Evolutionary conservation across 441 rosid genomes (phyloP), one percentile per base, ranked within the genome.

Genomic region (Geranium incanum): DNA sequence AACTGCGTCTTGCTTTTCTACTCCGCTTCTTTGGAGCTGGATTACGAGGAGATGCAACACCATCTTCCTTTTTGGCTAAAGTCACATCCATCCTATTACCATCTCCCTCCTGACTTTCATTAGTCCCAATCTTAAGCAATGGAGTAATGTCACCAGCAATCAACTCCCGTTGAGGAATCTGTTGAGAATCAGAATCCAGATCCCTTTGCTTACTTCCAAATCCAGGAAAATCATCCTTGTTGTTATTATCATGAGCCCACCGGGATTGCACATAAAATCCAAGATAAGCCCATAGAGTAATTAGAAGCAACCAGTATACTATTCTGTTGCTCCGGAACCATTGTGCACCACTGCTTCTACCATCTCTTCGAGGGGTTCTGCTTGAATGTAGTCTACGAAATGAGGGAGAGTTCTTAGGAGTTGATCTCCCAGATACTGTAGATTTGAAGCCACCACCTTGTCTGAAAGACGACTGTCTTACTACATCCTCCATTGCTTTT

Each of bases 221-320:
- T 36, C 86, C 93, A 13, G 87, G 81, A 78, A 88, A 86, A 33
- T 88, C 81, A 43, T 92, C 89, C 70, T 81, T 80, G 73, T 91
- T 86, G 55, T 3, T 48, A 84, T 87, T 82, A 69, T 86, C 95
- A 78, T 94, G 97, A 69, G 99, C 97, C 99, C 99, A 94, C 77
- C 87, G 82, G 52, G 99, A 94, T 85, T 94, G 99, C 16, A 92
- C 90, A 72, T 88, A 92, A 75, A 94, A 94, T 36, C 97, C 99
- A 76, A 93, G 92, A 78, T 88, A 92, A 66, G 97, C 77, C 95
- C 97, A 92, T 12, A 92, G 89, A 77, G 97, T 86, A 70, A 92
- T 92, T 79, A 92, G 81, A 72, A 93, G 96, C 77, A 93, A 78
- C 98, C 97, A 93, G 64, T 88, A 91, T 57, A 91, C 74, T 70